Evolutionary conservation across 1,139 yeast species (phyloP).

Genomic region (Trichomonascaceae sp.): DNA sequence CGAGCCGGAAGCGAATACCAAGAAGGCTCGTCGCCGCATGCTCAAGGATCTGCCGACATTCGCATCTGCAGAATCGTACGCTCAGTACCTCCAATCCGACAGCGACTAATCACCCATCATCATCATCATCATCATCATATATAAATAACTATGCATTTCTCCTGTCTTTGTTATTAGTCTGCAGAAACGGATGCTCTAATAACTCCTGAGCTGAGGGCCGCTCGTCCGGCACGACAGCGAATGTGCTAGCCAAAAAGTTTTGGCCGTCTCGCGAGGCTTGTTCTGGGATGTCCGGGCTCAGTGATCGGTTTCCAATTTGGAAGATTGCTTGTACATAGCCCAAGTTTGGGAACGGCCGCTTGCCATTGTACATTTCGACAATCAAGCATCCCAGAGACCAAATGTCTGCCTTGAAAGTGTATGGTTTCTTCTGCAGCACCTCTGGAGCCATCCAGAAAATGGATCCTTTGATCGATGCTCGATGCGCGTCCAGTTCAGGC

Average conservation of each 20-base stretch:
- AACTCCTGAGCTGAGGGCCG: constrained; percentile 66
- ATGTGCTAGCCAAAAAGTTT: constrained; percentile 52
- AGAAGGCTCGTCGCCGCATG: constrained; percentile 43
- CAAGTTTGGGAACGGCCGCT: constrained; percentile 87
- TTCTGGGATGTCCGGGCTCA: constrained; percentile 64
- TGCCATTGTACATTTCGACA: constrained; percentile 89
- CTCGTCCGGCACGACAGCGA: constrained; percentile 58
- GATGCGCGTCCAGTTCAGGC: constrained; percentile 25
- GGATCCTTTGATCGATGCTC: constrained; percentile 86
- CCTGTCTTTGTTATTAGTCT: constrained; percentile 1
- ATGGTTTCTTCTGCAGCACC: constrained; percentile 81
- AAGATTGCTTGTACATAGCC: constrained; percentile 95
- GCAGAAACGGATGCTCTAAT: constrained; percentile 39
- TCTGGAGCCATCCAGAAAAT: constrained; percentile 99
- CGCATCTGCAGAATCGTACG: constrained; percentile 85
- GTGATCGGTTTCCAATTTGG: constrained; percentile 77
- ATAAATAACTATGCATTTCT: neutral
- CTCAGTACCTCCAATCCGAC: constrained; percentile 46
- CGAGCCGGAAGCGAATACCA: constrained; percentile 16
- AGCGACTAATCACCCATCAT: constrained; percentile 14
- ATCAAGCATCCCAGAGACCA: constrained; percentile 93
- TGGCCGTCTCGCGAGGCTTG: constrained; percentile 59
- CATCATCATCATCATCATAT: neutral
- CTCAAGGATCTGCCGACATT: constrained; percentile 65
- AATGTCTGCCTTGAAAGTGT: constrained; percentile 82